phyloP scores from a whole-genome alignment of 768 basidiomycete genomes.

The Suillus tomentosus region DNA sequence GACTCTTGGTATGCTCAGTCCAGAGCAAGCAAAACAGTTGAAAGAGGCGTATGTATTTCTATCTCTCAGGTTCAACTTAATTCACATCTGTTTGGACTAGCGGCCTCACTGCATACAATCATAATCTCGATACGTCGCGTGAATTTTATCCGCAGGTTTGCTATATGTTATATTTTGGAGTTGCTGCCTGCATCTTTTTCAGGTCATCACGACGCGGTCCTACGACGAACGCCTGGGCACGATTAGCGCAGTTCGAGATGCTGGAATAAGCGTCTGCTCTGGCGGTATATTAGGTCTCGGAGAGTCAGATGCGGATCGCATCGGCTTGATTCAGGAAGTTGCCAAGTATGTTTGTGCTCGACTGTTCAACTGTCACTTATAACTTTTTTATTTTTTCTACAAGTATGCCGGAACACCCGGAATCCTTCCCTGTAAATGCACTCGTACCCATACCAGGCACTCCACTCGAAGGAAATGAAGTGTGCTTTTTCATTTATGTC shows the following conservation, averaged over 20 bases:
- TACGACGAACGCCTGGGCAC: constrained; percentile 94
- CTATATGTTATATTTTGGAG: constrained; percentile 1
- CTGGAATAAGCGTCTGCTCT: constrained; percentile 96
- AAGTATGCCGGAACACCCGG: constrained; percentile 95
- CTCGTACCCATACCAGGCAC: constrained; percentile 95
- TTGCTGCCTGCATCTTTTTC: constrained; percentile 13
- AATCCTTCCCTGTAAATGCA: constrained; percentile 98
- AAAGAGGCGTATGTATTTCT: constrained; percentile 79
- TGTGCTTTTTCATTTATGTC: constrained; percentile 31
- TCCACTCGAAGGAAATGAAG: constrained; percentile 89
- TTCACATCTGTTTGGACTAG: constrained; percentile 37
- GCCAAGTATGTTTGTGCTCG: constrained; percentile 61
- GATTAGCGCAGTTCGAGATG: constrained; percentile 86
- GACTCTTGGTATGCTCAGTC: constrained; percentile 94
- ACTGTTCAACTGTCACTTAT: constrained; percentile 8
- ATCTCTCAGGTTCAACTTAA: constrained; percentile 11
- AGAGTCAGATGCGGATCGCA: constrained; percentile 85
- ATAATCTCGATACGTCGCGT: constrained; percentile 96
- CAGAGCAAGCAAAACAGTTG: constrained; percentile 87
- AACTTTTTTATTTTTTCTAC: constrained; percentile 1
- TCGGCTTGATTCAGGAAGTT: constrained; percentile 93
- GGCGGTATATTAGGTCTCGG: constrained; percentile 96
- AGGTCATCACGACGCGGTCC: constrained; percentile 95
- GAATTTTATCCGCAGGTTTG: constrained; percentile 91
- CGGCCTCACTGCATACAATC: constrained; percentile 96